A percentile compares a stretch with the other conserved stretches of the same genome.
Conservation (phyloP, 352 stramenopile species). For the Pythium diclinum region DNA sequence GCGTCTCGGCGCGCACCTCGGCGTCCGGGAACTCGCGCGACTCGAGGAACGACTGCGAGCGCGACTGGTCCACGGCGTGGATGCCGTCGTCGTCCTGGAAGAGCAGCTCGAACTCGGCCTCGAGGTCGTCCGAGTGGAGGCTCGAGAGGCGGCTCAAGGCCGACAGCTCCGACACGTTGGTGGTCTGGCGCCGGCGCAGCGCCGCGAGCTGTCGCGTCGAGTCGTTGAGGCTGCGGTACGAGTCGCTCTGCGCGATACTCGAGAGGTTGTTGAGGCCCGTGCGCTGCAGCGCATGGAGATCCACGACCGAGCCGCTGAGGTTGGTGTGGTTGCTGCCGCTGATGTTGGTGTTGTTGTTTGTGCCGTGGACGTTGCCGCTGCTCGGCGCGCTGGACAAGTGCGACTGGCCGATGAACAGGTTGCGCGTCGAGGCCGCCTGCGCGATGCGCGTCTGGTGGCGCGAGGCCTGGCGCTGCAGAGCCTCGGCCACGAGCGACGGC, state of each 20-base stretch:
- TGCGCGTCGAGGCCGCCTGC: constrained; percentile 21
- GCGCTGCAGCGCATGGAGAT: constrained; percentile 22
- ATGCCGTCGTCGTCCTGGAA: constrained; percentile 45
- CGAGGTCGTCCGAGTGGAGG: constrained; percentile 21
- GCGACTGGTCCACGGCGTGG: constrained; percentile 45
- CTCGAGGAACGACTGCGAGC: constrained; percentile 68
- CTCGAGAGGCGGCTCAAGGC: constrained; percentile 17
- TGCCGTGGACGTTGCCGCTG: constrained; percentile 7
- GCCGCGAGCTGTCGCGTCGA: constrained; percentile 13
- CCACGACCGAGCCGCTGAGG: constrained; percentile 23
- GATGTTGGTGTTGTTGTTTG: constrained; percentile 1
- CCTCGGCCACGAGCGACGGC: constrained; percentile 25
- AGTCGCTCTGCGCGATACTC: constrained; percentile 22
- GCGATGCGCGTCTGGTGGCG: constrained; percentile 63
- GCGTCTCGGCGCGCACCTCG: constrained; percentile 61
- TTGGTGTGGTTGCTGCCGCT: constrained; percentile 5
- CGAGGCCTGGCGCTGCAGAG: constrained; percentile 34
- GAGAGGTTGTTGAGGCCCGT: constrained; percentile 23
- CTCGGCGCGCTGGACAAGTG: constrained; percentile 64
- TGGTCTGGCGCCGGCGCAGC: constrained; percentile 9
- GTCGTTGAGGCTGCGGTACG: constrained; percentile 11
- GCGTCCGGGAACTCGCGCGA: constrained; percentile 72
- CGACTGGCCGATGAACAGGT: constrained; percentile 26
- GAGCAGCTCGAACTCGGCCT: constrained; percentile 26
- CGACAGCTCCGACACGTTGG: constrained; percentile 15